Conservation (phyloP, 192 early-diverging fungal species). For the Coemansia sp. region DNA sequence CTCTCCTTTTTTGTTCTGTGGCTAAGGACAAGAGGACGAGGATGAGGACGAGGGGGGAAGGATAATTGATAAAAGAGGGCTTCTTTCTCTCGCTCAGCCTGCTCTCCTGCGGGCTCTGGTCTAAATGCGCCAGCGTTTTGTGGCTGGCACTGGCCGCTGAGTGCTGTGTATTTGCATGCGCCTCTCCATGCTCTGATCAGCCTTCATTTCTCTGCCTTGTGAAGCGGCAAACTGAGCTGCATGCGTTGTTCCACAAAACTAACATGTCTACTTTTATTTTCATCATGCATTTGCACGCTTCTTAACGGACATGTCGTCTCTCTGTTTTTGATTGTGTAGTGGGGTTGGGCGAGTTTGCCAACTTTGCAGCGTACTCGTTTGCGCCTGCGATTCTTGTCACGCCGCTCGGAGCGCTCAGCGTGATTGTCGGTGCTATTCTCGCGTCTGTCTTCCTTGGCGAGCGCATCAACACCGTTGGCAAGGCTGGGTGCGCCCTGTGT, state of each 20-base stretch:
- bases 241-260: too few species aligned
- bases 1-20: background rate
- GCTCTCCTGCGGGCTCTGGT: too few species aligned
- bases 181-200: slow-evolving; percentile 10
- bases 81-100: too few species aligned
- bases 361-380: slow-evolving; percentile 95
- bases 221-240: too few species aligned
- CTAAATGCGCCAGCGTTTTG: slow-evolving; percentile 3
- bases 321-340: slow-evolving; percentile 55
- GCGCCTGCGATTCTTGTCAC: slow-evolving; percentile 96
- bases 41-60: too few species aligned
- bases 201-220: background rate
- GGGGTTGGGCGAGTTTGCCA: slow-evolving; percentile 90
- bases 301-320: too few species aligned
- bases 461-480: slow-evolving; percentile 76
- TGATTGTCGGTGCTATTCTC: slow-evolving; percentile 85
- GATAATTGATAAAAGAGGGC: too few species aligned
- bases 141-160: background rate
- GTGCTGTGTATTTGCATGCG: slow-evolving; percentile 7
- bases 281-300: too few species aligned
- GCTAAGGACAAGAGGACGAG: background rate
- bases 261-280: too few species aligned
- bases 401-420: slow-evolving; percentile 88
- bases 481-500: slow-evolving; percentile 88
- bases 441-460: slow-evolving; percentile 90